A percentile compares a stretch with the other conserved stretches of the same genome.
These are phyloP conservation scores for Cryptococcus sp. DNA, from an alignment of 1,284 basidiomycete species.

Conservation along the genomic window DNA sequence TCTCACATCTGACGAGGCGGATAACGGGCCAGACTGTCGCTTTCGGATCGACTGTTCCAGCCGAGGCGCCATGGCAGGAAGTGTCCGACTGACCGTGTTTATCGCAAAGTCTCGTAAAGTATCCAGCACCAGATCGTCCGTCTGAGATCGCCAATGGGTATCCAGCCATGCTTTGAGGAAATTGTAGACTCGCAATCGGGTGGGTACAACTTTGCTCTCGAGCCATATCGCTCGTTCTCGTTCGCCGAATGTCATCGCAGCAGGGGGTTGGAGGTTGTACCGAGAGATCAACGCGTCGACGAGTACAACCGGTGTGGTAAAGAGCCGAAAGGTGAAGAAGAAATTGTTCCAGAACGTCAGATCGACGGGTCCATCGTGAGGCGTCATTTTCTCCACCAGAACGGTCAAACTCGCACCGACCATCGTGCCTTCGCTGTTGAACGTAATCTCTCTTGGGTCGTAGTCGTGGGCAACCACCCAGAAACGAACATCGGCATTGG, in stretches of 20 bases:
- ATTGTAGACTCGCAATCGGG: conserved; percentile 83
- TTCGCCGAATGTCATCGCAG: conserved; percentile 25
- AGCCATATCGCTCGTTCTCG: conserved; percentile 71
- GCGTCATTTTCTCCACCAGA: conserved; percentile 93
- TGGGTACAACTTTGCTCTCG: conserved; percentile 77
- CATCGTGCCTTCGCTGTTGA: conserved; percentile 82
- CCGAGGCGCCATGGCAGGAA: conserved; percentile 40
- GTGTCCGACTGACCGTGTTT: conserved; percentile 28
- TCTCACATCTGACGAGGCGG: conserved; percentile 7
- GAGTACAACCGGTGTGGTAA: conserved; percentile 71
- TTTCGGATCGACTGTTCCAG: conserved; percentile 33
- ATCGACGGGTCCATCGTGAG: conserved; percentile 78
- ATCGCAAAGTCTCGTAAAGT: conserved; percentile 45
- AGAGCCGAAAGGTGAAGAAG: conserved; percentile 93
- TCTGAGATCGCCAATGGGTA: conserved; percentile 70
- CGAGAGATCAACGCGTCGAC: conserved; percentile 70
- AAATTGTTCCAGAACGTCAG: conserved; percentile 79
- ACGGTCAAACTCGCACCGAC: conserved; percentile 85
- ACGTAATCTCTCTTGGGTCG: conserved; percentile 71
- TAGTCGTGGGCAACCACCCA: conserved; percentile 46
- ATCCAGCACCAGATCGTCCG: conserved; percentile 51
- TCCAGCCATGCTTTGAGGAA: conserved; percentile 92
- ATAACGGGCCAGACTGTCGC: conserved; percentile 14
- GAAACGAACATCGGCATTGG: conserved; percentile 31
- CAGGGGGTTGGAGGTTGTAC: conserved; percentile 62